phyloP scores from a whole-genome alignment of 331 rosid genomes.

The Pyrus hybrid region DNA sequence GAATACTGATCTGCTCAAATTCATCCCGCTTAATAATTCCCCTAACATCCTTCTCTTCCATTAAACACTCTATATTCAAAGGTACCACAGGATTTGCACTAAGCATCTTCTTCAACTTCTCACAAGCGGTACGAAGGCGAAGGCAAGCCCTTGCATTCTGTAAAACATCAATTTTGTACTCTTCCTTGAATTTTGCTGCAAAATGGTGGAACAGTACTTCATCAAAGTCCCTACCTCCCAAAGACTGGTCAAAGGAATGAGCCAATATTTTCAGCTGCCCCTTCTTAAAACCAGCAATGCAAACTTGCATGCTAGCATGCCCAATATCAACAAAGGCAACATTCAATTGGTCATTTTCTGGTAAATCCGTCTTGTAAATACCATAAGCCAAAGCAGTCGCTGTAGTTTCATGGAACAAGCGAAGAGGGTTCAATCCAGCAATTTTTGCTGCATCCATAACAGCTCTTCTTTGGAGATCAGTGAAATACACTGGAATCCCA shows the following conservation, averaged over 20 bases:
- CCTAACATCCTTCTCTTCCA: constrained; percentile 93
- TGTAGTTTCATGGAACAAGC: constrained; percentile 80
- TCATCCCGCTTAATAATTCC: constrained; percentile 86
- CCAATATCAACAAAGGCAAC: constrained; percentile 94
- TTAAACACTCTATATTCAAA: constrained; percentile 81
- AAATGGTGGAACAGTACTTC: constrained; percentile 75
- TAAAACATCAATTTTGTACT: constrained; percentile 72
- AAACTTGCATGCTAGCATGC: constrained; percentile 95
- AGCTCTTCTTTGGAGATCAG: constrained; percentile 91
- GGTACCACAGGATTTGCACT: constrained; percentile 96
- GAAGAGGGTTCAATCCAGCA: constrained; percentile 88
- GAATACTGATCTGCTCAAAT: constrained; percentile 69
- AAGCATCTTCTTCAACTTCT: constrained; percentile 87
- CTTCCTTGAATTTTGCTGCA: constrained; percentile 64
- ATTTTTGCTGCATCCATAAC: constrained; percentile 87
- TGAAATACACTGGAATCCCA: constrained; percentile 86
- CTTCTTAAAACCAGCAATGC: constrained; percentile 84
- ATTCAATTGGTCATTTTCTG: constrained; percentile 73
- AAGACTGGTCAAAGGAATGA: constrained; percentile 74
- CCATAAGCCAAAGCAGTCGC: constrained; percentile 97
- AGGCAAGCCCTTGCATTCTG: constrained; percentile 83
- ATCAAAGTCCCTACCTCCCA: constrained; percentile 96
- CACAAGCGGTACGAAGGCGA: constrained; percentile 81
- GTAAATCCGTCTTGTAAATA: constrained; percentile 88
- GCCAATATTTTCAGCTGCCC: constrained; percentile 83